Evolutionary conservation across 1,284 basidiomycete species (phyloP).

Genomic region (Golubevia pallescens): DNA sequence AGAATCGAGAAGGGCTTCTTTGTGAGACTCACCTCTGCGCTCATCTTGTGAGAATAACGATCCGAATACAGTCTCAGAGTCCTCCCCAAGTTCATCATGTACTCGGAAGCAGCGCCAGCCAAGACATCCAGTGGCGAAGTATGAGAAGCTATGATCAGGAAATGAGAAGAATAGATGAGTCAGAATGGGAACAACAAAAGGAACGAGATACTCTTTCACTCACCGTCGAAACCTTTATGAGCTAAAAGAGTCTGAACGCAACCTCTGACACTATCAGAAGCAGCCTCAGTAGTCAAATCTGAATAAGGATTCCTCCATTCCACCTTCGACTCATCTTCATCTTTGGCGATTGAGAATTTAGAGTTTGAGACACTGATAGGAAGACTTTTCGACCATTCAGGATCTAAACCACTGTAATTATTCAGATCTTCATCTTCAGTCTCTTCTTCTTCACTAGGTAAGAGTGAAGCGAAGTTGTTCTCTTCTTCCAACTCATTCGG

Average conservation of each 20-base stretch:
- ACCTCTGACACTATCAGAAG: constrained; percentile 29
- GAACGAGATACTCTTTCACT: constrained; percentile 2
- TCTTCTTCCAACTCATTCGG: constrained; percentile 45
- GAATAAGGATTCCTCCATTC: not conserved
- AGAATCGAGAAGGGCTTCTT: not conserved
- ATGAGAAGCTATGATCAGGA: constrained; percentile 9
- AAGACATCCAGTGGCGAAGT: constrained; percentile 76
- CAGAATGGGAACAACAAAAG: not conserved
- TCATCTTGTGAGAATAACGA: constrained; percentile 79
- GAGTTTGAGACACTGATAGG: not conserved
- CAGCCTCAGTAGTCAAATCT: constrained; percentile 7
- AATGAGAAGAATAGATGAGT: constrained; percentile 3
- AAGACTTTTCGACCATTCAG: not conserved
- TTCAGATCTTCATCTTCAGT: constrained; percentile 10
- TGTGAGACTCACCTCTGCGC: constrained; percentile 73
- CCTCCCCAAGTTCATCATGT: constrained; percentile 81
- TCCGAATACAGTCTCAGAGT: constrained; percentile 83
- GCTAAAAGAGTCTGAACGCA: constrained; percentile 42
- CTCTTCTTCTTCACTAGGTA: constrained; percentile 20
- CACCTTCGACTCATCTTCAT: not conserved
- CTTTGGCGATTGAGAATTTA: not conserved
- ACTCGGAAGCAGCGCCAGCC: constrained; percentile 79
- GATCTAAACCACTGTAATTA: not conserved
- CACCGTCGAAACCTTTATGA: constrained; percentile 56
- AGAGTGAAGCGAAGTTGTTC: constrained; percentile 27